Conservation (phyloP, 495 filamentous ascomycete genomes). For the Clavariopsis aquatica region DNA sequence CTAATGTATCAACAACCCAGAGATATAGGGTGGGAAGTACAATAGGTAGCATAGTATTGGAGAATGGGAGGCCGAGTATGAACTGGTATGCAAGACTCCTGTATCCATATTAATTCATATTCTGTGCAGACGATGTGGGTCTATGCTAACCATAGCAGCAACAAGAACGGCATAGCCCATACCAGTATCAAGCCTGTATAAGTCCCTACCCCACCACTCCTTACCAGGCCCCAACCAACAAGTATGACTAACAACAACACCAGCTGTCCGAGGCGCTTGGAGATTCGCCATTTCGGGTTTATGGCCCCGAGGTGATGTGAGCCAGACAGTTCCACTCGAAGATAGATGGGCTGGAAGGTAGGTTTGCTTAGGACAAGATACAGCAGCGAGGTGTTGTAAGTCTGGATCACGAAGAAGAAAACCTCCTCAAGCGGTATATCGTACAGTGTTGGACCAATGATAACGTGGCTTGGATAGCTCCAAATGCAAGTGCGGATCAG, state of each 20-base stretch:
- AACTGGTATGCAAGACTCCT: constrained; percentile 59
- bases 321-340: constrained; percentile 41
- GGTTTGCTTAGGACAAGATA: constrained; percentile 66
- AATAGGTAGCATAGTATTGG: constrained; percentile 57
- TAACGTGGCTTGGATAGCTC: constrained; percentile 64
- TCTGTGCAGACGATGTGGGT: too few species aligned
- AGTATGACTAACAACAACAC: constrained; percentile 46
- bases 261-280: constrained; percentile 48
- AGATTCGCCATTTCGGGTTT: constrained; percentile 38
- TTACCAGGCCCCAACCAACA: constrained; percentile 47
- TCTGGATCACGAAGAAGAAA: constrained; percentile 77
- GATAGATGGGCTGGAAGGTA: constrained; percentile 58
- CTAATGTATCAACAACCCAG: constrained; percentile 66
- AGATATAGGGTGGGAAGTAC: constrained; percentile 64
- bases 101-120: neutral
- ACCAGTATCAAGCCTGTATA: constrained; percentile 66
- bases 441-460: constrained; percentile 59
- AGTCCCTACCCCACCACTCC: constrained; percentile 49
- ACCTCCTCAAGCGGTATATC: constrained; percentile 65
- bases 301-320: constrained; percentile 16
- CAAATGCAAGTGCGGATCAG: constrained; percentile 63
- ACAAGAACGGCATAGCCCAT: constrained; percentile 66
- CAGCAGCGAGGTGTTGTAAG: constrained; percentile 65
- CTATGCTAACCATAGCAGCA: constrained; percentile 58
- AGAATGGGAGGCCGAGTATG: constrained; percentile 55